Conservation (phyloP, 306 rosid species). For the Carpinus viminea region DNA sequence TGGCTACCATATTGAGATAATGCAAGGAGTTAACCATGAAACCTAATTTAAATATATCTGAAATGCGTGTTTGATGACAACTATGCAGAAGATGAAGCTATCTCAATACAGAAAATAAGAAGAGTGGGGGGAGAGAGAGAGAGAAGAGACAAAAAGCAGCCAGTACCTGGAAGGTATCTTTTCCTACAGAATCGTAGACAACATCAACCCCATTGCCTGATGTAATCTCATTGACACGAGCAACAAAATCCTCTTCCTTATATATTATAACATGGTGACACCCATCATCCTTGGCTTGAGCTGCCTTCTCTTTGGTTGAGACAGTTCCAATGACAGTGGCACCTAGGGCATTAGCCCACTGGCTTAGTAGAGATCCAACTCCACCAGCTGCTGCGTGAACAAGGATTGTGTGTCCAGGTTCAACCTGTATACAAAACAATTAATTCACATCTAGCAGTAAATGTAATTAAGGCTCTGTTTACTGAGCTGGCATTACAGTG, state of each 20-base stretch:
- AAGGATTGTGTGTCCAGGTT: conserved; percentile 74
- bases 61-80: background rate
- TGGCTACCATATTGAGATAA: background rate
- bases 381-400: conserved; percentile 98
- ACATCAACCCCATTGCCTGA: conserved; percentile 84
- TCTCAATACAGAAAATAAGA: background rate
- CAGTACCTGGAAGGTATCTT: conserved; percentile 84
- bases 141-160: conserved; percentile 1
- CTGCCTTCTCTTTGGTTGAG: conserved; percentile 78
- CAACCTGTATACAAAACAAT: conserved; percentile 49
- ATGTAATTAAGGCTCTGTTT: background rate
- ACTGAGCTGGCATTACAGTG: conserved; percentile 3
- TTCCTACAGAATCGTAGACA: conserved; percentile 93
- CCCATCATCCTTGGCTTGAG: conserved; percentile 92
- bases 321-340: conserved; percentile 93
- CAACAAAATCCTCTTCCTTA: conserved; percentile 76
- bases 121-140: background rate
- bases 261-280: conserved; percentile 76
- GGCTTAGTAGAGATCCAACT: conserved; percentile 90
- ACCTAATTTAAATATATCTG: background rate
- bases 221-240: conserved; percentile 77
- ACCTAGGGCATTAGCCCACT: conserved; percentile 90
- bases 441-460: background rate
- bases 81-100: background rate
- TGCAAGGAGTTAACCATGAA: background rate